Percentiles rank a stretch among this genome's conserved stretches.
Conservation (phyloP, 1,284 basidiomycete species). For the Cutaneotrichosporon cyanovorans region DNA sequence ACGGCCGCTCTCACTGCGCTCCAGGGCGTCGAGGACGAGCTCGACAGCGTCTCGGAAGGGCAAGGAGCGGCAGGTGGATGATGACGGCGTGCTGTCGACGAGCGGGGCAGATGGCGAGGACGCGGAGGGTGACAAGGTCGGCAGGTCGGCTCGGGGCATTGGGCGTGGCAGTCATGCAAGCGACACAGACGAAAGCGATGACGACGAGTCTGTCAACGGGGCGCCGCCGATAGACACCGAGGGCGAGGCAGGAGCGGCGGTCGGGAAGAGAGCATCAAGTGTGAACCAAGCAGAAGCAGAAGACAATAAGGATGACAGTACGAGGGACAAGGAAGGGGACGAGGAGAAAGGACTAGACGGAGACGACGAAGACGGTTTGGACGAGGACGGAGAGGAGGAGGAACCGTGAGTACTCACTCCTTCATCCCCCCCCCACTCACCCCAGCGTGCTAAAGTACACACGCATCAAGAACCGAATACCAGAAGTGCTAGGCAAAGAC, state of each 20-base stretch:
- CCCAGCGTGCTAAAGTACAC: conserved; percentile 73
- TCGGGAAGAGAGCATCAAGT: too few species aligned
- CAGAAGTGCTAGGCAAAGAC: conserved; percentile 80
- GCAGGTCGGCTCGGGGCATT: too few species aligned
- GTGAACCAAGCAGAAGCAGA: too few species aligned
- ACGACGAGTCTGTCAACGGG: too few species aligned
- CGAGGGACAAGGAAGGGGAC: conserved; percentile 16
- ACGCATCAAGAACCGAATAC: conserved; percentile 63
- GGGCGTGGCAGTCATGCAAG: too few species aligned
- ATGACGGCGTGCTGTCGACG: not conserved
- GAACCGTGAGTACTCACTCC: conserved; percentile 33
- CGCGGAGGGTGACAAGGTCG: conserved; percentile 51
- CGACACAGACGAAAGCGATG: too few species aligned
- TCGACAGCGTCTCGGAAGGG: not conserved
- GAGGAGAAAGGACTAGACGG: conserved; percentile 3
- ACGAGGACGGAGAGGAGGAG: conserved; percentile 20
- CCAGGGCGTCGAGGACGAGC: too few species aligned
- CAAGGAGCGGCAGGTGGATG: not conserved
- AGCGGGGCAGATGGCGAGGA: conserved; percentile 20
- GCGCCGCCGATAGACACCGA: too few species aligned
- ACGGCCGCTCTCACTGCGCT: not conserved
- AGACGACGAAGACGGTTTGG: conserved; percentile 11
- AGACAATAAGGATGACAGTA: conserved; percentile 45
- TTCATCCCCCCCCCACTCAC: not conserved
- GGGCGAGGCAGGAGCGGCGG: too few species aligned